Base-by-base conservation (phyloP, 306 rosid genomes). In the Pterocarpus santalinus region DNA sequence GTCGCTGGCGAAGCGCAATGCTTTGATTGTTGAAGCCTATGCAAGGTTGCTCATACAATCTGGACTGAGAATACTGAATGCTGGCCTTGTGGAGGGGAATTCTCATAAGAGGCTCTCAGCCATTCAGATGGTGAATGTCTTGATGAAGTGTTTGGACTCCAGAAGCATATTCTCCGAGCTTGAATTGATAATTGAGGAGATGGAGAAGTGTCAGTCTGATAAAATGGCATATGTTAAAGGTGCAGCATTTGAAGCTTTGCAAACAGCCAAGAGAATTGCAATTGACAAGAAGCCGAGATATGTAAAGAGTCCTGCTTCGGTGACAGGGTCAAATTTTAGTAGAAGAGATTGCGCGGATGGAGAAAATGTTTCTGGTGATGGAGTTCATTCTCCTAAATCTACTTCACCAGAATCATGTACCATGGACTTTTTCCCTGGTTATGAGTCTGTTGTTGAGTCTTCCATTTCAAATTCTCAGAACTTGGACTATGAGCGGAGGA, bases 191-290 rank as follows among this genome's bases (percentile, higher is more conserved):
- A 88, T 82, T 75, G 89, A 89, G 83, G 95, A 84, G 80, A 89
- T 94, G 95, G 94, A 90, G 69, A 94, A 88, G 72, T 90, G 95
- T 9, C 92, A 91, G 70, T 82, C 86, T 67, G 97, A 94, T 84
- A 90, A 88, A 83, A 91, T 94, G 95, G 90, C 97, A 10, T 94
- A 73, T 69, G 97, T 94, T 14, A 87, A 82, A 83, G 97, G 98
- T 39, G 97, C 98, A 67, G 97, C 98, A 39, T 92, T 76, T 82
- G 98, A 94, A 86, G 94, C 98, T 65, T 49, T 91, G 82, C 97
- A 91, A 85, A 94, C 95, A 66, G 98, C 95, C 14, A 94, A 83
- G 85, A 86, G 88, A 82, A 86, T 90, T 82, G 80, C 82, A 2
- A 77, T 82, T 4, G 93, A 83, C 30, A 83, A 85, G 78, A 90